Conservation (phyloP, 228 moss, liverwort and hornwort species). For the Sphagnum magellanicum region DNA sequence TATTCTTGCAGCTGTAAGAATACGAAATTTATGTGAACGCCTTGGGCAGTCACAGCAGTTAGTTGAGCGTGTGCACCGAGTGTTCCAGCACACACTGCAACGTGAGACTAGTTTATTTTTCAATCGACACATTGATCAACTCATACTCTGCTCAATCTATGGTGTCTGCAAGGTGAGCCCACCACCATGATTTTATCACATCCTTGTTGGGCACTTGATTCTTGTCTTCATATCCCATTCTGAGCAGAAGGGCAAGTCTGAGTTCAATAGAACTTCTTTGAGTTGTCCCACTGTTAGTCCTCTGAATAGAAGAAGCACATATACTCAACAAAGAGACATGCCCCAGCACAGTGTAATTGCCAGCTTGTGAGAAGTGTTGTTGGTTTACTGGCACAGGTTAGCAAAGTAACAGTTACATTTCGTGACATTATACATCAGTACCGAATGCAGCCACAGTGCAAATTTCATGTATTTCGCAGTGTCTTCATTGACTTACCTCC, state of each 20-base stretch:
- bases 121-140: slow-evolving; percentile 92
- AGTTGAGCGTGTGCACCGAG: slow-evolving; percentile 76
- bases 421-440: slow-evolving; percentile 91
- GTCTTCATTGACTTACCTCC: slow-evolving; percentile 58
- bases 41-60: slow-evolving; percentile 72
- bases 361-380: neutral
- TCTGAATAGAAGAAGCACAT: too few relatives aligned
- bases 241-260: too few relatives aligned
- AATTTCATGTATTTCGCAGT: slow-evolving; percentile 79
- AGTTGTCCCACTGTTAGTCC: too few relatives aligned
- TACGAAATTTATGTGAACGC: slow-evolving; percentile 79
- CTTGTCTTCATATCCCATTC: too few relatives aligned
- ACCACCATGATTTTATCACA: neutral
- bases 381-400: slow-evolving; percentile 55
- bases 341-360: too few relatives aligned
- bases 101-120: slow-evolving; percentile 81
- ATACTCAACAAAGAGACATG: too few relatives aligned
- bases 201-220: too few relatives aligned
- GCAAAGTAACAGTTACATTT: slow-evolving; percentile 80
- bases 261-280: too few relatives aligned
- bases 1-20: slow-evolving; percentile 81
- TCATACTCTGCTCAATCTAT: slow-evolving; percentile 92
- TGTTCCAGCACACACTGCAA: slow-evolving; percentile 62
- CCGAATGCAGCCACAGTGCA: slow-evolving; percentile 95
- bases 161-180: slow-evolving; percentile 83